phyloP scores from a whole-genome alignment of 345 rosid genomes.

The Populus tremula region DNA sequence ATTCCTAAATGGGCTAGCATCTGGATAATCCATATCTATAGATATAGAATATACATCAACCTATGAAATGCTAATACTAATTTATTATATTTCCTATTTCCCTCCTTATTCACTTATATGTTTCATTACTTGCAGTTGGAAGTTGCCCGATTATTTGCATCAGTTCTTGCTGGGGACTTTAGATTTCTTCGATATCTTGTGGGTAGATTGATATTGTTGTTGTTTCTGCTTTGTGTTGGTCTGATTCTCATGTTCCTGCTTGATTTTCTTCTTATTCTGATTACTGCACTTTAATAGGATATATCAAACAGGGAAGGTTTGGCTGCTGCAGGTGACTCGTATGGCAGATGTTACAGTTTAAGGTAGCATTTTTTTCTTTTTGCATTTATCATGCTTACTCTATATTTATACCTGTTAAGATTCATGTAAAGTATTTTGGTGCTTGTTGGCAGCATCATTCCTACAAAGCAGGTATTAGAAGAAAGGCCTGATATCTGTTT shows the following conservation, averaged over 20 bases:
- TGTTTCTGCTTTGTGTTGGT: neutral
- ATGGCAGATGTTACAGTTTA: conserved; percentile 47
- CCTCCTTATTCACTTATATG: neutral
- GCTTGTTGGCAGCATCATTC: conserved; percentile 49
- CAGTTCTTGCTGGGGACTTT: conserved; percentile 66
- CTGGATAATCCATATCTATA: neutral
- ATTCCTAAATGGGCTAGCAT: neutral
- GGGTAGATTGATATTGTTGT: conserved; percentile 32
- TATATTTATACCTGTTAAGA: neutral
- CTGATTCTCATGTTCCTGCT: neutral
- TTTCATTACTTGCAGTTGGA: conserved; percentile 49
- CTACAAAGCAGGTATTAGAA: conserved; percentile 60
- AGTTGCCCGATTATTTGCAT: conserved; percentile 56
- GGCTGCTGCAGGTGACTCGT: conserved; percentile 58
- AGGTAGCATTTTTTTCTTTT: conserved; percentile 36
- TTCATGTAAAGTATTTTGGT: conserved; percentile 8
- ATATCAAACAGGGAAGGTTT: conserved; percentile 74
- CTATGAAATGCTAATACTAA: neutral
- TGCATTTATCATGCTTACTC: conserved; percentile 7
- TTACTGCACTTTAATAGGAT: conserved; percentile 42
- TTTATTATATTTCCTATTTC: too few relatives aligned
- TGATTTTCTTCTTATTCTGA: conserved; percentile 15
- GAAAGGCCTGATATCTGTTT: conserved; percentile 69
- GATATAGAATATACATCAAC: neutral
- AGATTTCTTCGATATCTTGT: conserved; percentile 64